These are phyloP conservation scores for Lyophyllum decastes DNA, from an alignment of 768 basidiomycete genomes.

Conservation along the genomic window DNA sequence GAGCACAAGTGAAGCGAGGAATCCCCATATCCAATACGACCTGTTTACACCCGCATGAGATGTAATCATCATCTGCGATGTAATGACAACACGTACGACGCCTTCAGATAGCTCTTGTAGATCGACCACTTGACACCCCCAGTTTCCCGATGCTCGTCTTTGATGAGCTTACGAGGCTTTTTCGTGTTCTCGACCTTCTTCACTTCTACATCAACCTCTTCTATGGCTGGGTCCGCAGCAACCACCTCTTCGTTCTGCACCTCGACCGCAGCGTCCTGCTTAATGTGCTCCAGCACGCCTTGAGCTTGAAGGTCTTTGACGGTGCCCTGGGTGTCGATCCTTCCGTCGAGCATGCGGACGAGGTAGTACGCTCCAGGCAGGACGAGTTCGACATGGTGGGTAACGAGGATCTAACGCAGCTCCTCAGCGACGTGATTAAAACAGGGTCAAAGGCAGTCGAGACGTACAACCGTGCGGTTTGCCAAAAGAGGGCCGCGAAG, in stretches of 20 bases:
- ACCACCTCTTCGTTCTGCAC: slow-evolving; percentile 47
- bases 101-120: slow-evolving; percentile 69
- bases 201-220: slow-evolving; percentile 19
- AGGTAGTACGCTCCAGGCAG: slow-evolving; percentile 70
- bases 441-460: too few species aligned
- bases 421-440: not conserved
- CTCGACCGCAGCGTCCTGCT: slow-evolving; percentile 50
- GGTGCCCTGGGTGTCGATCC: slow-evolving; percentile 72
- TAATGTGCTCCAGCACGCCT: slow-evolving; percentile 64
- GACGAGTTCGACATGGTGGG: slow-evolving; percentile 83
- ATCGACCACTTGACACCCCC: slow-evolving; percentile 83
- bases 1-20: slow-evolving; percentile 50
- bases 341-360: slow-evolving; percentile 75
- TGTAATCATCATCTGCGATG: not conserved
- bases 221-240: slow-evolving; percentile 15
- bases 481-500: slow-evolving; percentile 66
- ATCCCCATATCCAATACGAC: slow-evolving; percentile 69
- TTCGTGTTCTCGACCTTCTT: slow-evolving; percentile 40
- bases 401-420: slow-evolving; percentile 57
- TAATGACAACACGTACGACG: slow-evolving; percentile 50
- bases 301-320: slow-evolving; percentile 59
- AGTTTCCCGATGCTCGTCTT: slow-evolving; percentile 79
- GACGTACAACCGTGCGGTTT: slow-evolving; percentile 63
- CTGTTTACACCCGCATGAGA: slow-evolving; percentile 27
- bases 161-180: slow-evolving; percentile 72